Conservation (phyloP, 179 eudicot genomes). For the Spinacia oleracea region DNA sequence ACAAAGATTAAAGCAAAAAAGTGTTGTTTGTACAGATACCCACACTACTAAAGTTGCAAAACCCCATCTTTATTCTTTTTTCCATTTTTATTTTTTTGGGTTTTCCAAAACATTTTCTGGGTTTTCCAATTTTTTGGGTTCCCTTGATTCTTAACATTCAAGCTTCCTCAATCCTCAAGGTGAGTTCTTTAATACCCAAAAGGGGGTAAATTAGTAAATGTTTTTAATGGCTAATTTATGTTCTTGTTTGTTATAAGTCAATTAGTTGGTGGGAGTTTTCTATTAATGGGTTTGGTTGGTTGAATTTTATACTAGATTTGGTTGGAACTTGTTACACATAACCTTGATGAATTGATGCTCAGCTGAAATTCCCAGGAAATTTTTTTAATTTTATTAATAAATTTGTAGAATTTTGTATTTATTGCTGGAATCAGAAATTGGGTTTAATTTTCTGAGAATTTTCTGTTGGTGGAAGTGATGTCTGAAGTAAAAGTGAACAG, state of each 20-base stretch:
- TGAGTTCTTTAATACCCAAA: conserved; percentile 27
- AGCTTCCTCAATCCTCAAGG: conserved; percentile 24
- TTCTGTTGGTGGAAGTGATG: conserved; percentile 40
- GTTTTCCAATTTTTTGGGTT: conserved; percentile 30
- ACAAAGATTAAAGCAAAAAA: conserved; percentile 17
- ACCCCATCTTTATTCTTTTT: conserved; percentile 17
- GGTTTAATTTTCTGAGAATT: not conserved
- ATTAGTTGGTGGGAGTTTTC: conserved; percentile 15
- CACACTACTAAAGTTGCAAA: conserved; percentile 26
- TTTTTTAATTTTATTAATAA: too few species aligned
- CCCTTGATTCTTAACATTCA: conserved; percentile 36
- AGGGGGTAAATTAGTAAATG: conserved; percentile 3
- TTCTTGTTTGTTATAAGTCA: conserved; percentile 4
- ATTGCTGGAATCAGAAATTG: not conserved
- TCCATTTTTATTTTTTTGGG: conserved; percentile 12
- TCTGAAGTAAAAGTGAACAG: conserved; percentile 60
- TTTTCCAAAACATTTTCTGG: conserved; percentile 13
- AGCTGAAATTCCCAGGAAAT: conserved; percentile 2
- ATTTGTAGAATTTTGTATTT: too few species aligned
- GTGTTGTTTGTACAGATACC: conserved; percentile 29
- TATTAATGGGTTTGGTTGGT: conserved; percentile 19
- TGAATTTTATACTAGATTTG: conserved; percentile 4
- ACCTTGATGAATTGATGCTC: conserved; percentile 11
- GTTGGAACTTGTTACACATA: conserved; percentile 8
- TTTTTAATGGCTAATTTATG: conserved; percentile 4